Conservation (phyloP, 306 rosid genomes). For the Castanospermum australe region DNA sequence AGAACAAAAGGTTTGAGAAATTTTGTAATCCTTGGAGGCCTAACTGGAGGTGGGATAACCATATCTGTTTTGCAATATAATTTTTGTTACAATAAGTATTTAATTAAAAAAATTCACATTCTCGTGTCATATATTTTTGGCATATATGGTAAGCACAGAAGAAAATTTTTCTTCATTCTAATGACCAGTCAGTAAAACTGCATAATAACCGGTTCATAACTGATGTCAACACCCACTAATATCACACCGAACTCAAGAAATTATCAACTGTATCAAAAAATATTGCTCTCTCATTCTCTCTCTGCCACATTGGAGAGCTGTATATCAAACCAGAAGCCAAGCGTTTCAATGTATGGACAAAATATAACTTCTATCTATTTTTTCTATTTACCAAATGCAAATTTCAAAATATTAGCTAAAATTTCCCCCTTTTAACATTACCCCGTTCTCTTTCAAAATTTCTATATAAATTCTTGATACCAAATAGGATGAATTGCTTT, state of each 20-base stretch:
- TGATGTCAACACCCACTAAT: background rate
- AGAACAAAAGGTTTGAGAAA: constrained; percentile 84
- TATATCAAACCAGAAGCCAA: background rate
- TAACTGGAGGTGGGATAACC: constrained; percentile 77
- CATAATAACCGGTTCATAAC: background rate
- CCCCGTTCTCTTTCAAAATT: background rate
- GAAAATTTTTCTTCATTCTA: background rate
- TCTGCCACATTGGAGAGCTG: background rate
- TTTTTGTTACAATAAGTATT: background rate
- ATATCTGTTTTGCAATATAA: constrained; percentile 42
- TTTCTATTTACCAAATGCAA: background rate
- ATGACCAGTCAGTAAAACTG: background rate
- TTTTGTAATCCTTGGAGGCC: constrained; percentile 55
- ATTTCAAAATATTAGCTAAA: background rate
- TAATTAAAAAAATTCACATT: background rate
- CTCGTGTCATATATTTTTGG: background rate
- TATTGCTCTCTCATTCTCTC: background rate
- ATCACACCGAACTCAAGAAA: background rate
- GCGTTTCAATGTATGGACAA: constrained; percentile 16
- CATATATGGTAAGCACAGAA: background rate
- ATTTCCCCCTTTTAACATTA: background rate
- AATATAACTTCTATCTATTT: background rate
- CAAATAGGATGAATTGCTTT: background rate
- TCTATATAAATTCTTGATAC: background rate
- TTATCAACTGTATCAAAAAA: background rate